Conservation (phyloP, 371 early-diverging fungal genomes). For the Apophysomyces ossiformis region DNA sequence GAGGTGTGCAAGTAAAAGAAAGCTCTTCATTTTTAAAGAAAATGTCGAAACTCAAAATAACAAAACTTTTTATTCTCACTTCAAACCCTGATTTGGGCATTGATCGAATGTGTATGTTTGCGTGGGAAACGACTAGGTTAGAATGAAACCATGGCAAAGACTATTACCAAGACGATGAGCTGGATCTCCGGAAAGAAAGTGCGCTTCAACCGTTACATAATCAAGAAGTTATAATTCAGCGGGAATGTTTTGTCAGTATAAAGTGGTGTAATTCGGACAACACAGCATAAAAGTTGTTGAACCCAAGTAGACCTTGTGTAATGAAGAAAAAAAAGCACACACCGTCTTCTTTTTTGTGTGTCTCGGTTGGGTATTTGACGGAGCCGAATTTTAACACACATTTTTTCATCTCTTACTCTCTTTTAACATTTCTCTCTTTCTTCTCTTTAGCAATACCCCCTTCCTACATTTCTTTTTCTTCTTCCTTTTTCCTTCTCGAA, state of each 20-base stretch:
- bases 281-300: too few species aligned
- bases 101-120: too few species aligned
- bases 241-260: background rate
- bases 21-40: background rate
- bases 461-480: background rate
- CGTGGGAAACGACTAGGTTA: too few species aligned
- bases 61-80: too few species aligned
- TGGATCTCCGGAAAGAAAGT: background rate
- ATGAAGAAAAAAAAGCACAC: background rate
- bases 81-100: too few species aligned
- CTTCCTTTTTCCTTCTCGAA: background rate
- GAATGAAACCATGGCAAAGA: too few species aligned
- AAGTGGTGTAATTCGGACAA: too few species aligned
- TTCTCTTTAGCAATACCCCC: background rate
- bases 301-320: slow-evolving; percentile 7
- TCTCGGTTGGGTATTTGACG: slow-evolving; percentile 6
- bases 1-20: background rate
- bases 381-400: slow-evolving; percentile 1
- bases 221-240: background rate
- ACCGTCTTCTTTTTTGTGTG: background rate
- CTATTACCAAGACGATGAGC: background rate
- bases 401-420: background rate
- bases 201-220: background rate
- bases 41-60: background rate
- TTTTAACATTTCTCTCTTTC: background rate